Conservation (phyloP, 768 basidiomycete species). For the Podaxis mareebaensis region DNA sequence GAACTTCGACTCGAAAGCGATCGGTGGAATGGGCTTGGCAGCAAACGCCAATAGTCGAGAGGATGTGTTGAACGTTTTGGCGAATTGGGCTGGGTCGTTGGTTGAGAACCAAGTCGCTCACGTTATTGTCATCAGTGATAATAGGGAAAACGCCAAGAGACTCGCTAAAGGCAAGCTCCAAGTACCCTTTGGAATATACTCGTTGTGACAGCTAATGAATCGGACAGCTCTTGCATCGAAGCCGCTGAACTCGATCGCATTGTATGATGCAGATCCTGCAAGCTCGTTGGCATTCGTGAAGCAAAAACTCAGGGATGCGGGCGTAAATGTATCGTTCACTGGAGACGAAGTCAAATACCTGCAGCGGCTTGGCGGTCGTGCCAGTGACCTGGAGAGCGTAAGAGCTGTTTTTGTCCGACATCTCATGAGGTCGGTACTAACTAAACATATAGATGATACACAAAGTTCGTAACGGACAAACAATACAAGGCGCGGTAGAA, state of each 20-base stretch:
- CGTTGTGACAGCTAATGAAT: not conserved
- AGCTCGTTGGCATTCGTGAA: slow-evolving; percentile 82
- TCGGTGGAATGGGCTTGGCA: slow-evolving; percentile 9
- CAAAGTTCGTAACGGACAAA: slow-evolving; percentile 76
- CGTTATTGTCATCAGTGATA: slow-evolving; percentile 88
- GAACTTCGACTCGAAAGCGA: slow-evolving; percentile 65
- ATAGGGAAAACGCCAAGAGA: slow-evolving; percentile 83
- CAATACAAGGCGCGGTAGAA: slow-evolving; percentile 79
- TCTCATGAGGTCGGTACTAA: not conserved
- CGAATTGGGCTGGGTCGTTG: slow-evolving; percentile 83
- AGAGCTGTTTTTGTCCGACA: slow-evolving; percentile 25
- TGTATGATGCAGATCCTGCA: slow-evolving; percentile 82
- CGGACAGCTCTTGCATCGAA: slow-evolving; percentile 76
- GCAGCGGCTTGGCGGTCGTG: slow-evolving; percentile 82
- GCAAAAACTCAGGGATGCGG: slow-evolving; percentile 68
- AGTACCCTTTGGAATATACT: not conserved
- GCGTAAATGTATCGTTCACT: slow-evolving; percentile 54
- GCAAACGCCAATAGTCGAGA: slow-evolving; percentile 48
- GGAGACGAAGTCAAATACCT: slow-evolving; percentile 57
- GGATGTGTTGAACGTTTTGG: slow-evolving; percentile 71
- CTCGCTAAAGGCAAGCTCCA: slow-evolving; percentile 66
- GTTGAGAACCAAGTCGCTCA: slow-evolving; percentile 88
- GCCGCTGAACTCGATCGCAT: slow-evolving; percentile 73
- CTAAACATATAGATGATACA: slow-evolving; percentile 63
- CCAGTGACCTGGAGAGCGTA: slow-evolving; percentile 86